These are phyloP conservation scores for Sordariomycetes sp. DNA, from an alignment of 2,329 filamentous ascomycete species.

Conservation along the genomic window DNA sequence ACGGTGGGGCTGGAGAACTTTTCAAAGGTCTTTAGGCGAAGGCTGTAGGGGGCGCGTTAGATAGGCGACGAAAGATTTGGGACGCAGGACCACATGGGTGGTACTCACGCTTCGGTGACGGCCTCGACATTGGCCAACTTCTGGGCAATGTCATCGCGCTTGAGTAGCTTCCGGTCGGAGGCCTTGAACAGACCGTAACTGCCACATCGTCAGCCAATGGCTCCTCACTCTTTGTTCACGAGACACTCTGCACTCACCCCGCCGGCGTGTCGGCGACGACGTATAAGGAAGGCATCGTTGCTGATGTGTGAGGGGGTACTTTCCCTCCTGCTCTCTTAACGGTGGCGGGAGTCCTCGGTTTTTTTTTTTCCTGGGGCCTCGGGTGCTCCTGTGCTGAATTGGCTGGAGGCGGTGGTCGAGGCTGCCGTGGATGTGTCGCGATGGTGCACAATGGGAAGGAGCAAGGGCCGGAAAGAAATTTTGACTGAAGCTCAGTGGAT, in stretches of 20 bases:
- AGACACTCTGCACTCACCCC: slow-evolving; percentile 32
- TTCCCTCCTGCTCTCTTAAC: slow-evolving; percentile 1
- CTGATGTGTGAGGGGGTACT: background rate
- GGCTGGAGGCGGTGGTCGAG: background rate
- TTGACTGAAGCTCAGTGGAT: slow-evolving; percentile 3
- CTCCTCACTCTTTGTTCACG: background rate
- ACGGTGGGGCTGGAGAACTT: slow-evolving; percentile 92
- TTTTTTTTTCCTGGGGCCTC: background rate
- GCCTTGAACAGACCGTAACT: slow-evolving; percentile 98
- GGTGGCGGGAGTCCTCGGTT: background rate
- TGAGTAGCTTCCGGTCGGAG: slow-evolving; percentile 95
- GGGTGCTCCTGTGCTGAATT: background rate
- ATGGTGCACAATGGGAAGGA: background rate
- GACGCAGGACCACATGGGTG: slow-evolving; percentile 6
- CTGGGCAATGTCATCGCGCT: slow-evolving; percentile 65
- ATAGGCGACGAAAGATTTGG: background rate
- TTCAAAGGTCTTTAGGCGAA: slow-evolving; percentile 93
- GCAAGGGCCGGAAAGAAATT: slow-evolving; percentile 4
- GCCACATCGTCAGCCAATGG: slow-evolving; percentile 6
- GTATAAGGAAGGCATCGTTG: slow-evolving; percentile 45
- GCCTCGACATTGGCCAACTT: slow-evolving; percentile 72
- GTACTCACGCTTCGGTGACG: slow-evolving; percentile 68
- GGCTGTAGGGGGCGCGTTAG: slow-evolving; percentile 26
- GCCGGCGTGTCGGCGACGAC: slow-evolving; percentile 90
- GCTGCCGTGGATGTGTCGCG: background rate